Evolutionary conservation across 1,139 yeast species (phyloP), one percentile per base, ranked within the genome.

Genomic region (Saccharomyces hybrid): DNA sequence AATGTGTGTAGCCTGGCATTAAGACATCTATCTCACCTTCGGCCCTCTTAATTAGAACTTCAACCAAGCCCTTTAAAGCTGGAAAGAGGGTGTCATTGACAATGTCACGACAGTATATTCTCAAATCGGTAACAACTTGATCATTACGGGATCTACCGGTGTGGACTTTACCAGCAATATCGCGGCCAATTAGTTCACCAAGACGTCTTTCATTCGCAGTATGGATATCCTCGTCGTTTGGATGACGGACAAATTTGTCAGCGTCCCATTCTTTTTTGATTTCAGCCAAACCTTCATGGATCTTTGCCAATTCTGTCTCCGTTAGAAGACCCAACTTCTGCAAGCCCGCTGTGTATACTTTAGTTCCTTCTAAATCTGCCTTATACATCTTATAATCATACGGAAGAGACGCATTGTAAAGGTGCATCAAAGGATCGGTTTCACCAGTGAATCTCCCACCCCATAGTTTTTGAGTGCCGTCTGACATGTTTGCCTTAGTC

Each of bases 401-500:
- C 2, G 99, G 98, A 61, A 93, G 77, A 1, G 98, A 91, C 1
- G 98, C 97, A 74, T 93, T 95, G 78, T 93, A 93, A 55, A 90
- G 78, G 70, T 93, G 96, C 99, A 93, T 93, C 68, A 93, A 77
- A 6, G 99, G 99, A 66, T 93, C 99, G 26, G 96, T 84, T 60
- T 93, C 93, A 50, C 95, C 97, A 55, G 99, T 93, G 75, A 93
- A 93, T 72, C 99, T 83, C 67, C 99, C 99, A 63, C 99, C 99
- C 99, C 99, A 93, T 62, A 95, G 79, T 72, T 86, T 90, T 57
- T 71, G 69, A 47, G 65, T 60, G 25, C 60, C 59, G 53, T 74
- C 74, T 47, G 75, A 63, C 72, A 71, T 71, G n/a, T 46, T 50
- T 49, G 38, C 51, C 41, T 26, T 11, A 13, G 11, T 50, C 49